Base-by-base conservation (phyloP, 148 eudicot genomes). In the Chenopodium berlandieri region DNA sequence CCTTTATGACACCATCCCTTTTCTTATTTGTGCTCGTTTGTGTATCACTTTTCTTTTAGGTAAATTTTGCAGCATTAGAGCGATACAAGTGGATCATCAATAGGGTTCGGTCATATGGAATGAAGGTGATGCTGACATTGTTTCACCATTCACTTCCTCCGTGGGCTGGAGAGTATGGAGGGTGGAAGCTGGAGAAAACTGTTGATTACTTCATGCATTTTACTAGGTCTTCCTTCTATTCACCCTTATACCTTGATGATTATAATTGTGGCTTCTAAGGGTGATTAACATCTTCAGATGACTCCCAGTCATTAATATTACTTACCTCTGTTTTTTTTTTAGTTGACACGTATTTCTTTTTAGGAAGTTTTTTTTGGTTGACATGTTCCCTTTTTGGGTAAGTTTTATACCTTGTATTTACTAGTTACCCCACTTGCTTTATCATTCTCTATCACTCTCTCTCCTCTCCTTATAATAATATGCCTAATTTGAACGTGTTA, bases 121-220 rank as follows among this genome's bases (percentile, higher is more conserved):
- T 96, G 99, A 96, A 96, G 87, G 99, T 96, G 74, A 96, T 96
- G 99, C 83, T 96, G 78, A 96, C 99, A 78, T 80, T 96, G 81
- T 96, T 96, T 82, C 99, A 96, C 79, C 99, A 96, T 82, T 96
- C 99, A 63, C 89, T 96, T 83, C 99, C 98, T 47, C 92, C 97
- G 65, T 94, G 99, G 99, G 99, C 99, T 72, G 98, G 94, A 79
- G 98, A 94, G 77, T 96, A 94, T 84, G 99, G 99, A 79, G 99
- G 99, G 73, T 96, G 99, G 99, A 96, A 86, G 78, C 79, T 91
- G 79, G 98, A 96, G 88, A 96, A 94, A 82, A 96, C 99, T 12
- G 97, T 92, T 75, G 95, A 91, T 77, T 96, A 96, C 85, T 96
- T 94, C 84, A 82, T 96, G 92, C 90, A 89, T 64, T 96, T 96